phyloP scores from a whole-genome alignment of 148 eudicot genomes.

The Hydrangea macrophylla region DNA sequence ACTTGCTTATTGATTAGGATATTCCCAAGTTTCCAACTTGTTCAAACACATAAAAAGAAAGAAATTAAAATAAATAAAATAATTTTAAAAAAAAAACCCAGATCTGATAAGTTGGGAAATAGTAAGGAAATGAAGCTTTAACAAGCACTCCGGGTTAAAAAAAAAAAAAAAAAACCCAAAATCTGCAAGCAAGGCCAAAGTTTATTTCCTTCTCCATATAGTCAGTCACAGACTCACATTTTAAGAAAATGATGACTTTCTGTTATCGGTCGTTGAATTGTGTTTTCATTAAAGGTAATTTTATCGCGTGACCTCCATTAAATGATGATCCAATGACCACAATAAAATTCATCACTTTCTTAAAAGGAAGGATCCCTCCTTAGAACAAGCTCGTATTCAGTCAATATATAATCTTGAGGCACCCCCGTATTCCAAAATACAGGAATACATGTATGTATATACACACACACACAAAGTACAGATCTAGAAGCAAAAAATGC shows the following conservation, averaged over 20 bases:
- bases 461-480: neutral
- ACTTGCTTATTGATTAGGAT: too few species aligned
- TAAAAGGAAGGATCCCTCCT: too few species aligned
- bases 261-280: too few species aligned
- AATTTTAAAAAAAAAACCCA: neutral
- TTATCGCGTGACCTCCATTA: too few species aligned
- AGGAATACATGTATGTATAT: neutral
- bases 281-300: too few species aligned
- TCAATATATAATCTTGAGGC: neutral
- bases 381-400: too few species aligned
- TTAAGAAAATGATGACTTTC: too few species aligned
- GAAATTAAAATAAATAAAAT: neutral
- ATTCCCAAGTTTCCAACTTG: too few species aligned
- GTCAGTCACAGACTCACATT: too few species aligned
- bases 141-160: neutral
- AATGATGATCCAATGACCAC: too few species aligned
- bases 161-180: slow-evolving; percentile 1
- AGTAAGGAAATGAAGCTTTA: neutral
- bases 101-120: neutral
- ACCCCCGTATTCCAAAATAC: neutral
- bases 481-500: slow-evolving; percentile 9
- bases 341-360: too few species aligned
- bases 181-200: neutral
- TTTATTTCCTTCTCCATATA: neutral
- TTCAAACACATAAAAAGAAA: neutral